phyloP scores from a whole-genome alignment of 352 stramenopile genomes.

The Thalassiosira exigua region DNA sequence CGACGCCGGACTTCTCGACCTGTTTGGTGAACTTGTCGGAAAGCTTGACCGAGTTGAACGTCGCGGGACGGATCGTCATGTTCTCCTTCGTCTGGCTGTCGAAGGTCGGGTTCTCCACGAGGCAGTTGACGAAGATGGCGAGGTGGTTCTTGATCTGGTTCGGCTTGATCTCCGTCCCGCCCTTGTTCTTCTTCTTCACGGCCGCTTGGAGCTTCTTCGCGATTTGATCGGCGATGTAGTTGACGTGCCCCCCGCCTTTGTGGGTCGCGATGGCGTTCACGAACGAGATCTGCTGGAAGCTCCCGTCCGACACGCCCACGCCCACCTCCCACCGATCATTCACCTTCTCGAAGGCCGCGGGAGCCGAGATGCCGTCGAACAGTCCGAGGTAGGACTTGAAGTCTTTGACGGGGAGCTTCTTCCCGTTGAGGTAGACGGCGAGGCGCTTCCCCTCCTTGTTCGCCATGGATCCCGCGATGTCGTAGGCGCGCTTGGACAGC shows the following conservation, averaged over 20 bases:
- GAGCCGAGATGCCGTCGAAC: conserved; percentile 87
- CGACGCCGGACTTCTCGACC: conserved; percentile 93
- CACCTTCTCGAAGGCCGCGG: conserved; percentile 92
- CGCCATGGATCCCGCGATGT: conserved; percentile 96
- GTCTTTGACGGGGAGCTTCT: conserved; percentile 88
- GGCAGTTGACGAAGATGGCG: conserved; percentile 97
- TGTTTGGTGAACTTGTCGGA: conserved; percentile 94
- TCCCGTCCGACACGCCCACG: conserved; percentile 88
- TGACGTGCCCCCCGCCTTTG: conserved; percentile 96
- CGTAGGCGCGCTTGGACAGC: conserved; percentile 96
- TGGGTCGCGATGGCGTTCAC: conserved; percentile 98
- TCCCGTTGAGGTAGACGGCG: conserved; percentile 89
- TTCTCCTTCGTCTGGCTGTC: conserved; percentile 99
- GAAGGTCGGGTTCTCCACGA: conserved; percentile 99
- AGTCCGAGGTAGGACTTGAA: conserved; percentile 97
- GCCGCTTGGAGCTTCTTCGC: conserved; percentile 77
- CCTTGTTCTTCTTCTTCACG: conserved; percentile 94
- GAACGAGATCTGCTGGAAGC: conserved; percentile 98
- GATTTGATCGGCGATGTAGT: conserved; percentile 93
- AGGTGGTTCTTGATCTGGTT: conserved; percentile 98
- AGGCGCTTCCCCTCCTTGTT: conserved; percentile 91
- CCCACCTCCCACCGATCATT: conserved; percentile 97
- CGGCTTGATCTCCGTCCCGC: conserved; percentile 91
- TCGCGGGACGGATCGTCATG: conserved; percentile 91
- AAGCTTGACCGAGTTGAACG: conserved; percentile 91